Conservation (phyloP, 495 filamentous ascomycete species). For the Penicillium atrosanguineum region DNA sequence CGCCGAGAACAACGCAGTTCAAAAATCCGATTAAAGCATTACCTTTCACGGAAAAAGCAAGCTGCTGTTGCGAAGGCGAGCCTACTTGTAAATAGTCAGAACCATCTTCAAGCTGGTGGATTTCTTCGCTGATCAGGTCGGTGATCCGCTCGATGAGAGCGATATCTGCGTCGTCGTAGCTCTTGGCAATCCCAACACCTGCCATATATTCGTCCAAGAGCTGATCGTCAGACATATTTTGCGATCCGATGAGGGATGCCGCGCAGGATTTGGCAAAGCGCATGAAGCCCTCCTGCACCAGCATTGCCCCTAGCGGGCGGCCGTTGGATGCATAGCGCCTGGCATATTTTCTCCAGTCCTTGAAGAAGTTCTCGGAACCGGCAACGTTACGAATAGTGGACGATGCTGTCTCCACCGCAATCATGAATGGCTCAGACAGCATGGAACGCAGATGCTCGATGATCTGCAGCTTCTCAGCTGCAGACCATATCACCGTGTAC, state of each 20-base stretch:
- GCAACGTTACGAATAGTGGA: slow-evolving; percentile 74
- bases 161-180: slow-evolving; percentile 41
- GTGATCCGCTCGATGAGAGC: slow-evolving; percentile 64
- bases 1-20: slow-evolving; percentile 76
- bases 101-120: slow-evolving; percentile 81
- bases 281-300: slow-evolving; percentile 84
- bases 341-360: slow-evolving; percentile 78
- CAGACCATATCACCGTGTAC: slow-evolving; percentile 74
- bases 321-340: slow-evolving; percentile 78
- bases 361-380: slow-evolving; percentile 45
- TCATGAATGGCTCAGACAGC: slow-evolving; percentile 77
- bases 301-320: slow-evolving; percentile 86
- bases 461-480: slow-evolving; percentile 65
- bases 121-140: slow-evolving; percentile 73
- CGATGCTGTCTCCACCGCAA: slow-evolving; percentile 80
- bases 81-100: slow-evolving; percentile 84
- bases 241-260: slow-evolving; percentile 62
- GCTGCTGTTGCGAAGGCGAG: slow-evolving; percentile 80
- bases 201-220: slow-evolving; percentile 75
- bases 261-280: slow-evolving; percentile 75
- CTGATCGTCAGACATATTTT: slow-evolving; percentile 56
- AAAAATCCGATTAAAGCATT: slow-evolving; percentile 78
- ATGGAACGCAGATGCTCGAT: slow-evolving; percentile 66
- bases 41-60: slow-evolving; percentile 83
- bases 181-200: slow-evolving; percentile 45